These are phyloP conservation scores for Zygoascus flipseniorum DNA, from an alignment of 805 yeast species.

Conservation along the genomic window DNA sequence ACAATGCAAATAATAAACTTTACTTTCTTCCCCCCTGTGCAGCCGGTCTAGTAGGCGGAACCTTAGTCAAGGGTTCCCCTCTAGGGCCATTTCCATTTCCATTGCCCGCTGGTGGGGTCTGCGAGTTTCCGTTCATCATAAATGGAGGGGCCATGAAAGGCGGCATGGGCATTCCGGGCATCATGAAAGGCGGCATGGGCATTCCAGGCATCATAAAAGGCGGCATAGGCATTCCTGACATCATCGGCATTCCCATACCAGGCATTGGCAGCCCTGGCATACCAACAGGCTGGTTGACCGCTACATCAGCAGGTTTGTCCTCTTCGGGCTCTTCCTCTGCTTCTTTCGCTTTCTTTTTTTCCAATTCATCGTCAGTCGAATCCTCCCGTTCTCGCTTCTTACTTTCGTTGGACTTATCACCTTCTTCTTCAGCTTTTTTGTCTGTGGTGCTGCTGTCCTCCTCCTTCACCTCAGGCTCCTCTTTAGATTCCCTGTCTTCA, in stretches of 20 bases:
- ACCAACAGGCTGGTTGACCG: background rate
- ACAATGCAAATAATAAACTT: background rate
- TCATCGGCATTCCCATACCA: slow-evolving; percentile 11
- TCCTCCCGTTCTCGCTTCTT: slow-evolving; percentile 7
- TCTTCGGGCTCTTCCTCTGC: slow-evolving; percentile 3
- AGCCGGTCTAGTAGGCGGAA: background rate
- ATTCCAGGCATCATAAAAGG: slow-evolving; percentile 24
- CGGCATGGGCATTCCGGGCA: slow-evolving; percentile 2
- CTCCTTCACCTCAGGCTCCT: slow-evolving; percentile 3
- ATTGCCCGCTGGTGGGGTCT: background rate
- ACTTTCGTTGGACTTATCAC: background rate
- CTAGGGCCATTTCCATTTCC: background rate
- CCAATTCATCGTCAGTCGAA: background rate
- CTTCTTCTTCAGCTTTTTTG: background rate
- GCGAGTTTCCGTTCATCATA: slow-evolving; percentile 1
- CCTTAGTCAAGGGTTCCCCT: background rate
- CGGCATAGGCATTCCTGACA: slow-evolving; percentile 30
- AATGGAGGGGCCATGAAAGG: slow-evolving; percentile 5
- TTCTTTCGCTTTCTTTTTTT: background rate
- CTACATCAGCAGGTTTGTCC: background rate
- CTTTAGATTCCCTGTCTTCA: slow-evolving; percentile 5
- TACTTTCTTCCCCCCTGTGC: background rate
- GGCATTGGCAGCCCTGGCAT: slow-evolving; percentile 17
- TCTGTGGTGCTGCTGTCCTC: background rate
- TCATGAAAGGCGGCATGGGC: slow-evolving; percentile 1